These are phyloP conservation scores for Pseudocercospora musae DNA, from an alignment of 2,329 filamentous ascomycete species.

Conservation along the genomic window DNA sequence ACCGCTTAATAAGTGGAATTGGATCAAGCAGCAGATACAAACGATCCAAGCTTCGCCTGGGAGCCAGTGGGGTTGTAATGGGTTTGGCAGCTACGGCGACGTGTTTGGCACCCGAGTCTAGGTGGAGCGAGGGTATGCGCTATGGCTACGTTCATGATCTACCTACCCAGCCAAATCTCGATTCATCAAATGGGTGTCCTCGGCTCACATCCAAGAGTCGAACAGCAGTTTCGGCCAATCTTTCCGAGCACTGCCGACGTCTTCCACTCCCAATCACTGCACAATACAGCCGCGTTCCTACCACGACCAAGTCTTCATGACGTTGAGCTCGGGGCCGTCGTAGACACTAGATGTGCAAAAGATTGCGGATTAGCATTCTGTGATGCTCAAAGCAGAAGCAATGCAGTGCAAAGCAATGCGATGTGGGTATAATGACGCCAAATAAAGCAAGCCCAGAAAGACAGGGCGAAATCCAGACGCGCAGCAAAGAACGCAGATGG, in stretches of 20 bases:
- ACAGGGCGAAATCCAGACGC: background rate
- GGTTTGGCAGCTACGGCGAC: constrained; percentile 41
- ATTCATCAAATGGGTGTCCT: background rate
- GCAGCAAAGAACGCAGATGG: background rate
- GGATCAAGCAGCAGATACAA: background rate
- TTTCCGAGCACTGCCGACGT: background rate
- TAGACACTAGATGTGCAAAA: constrained; percentile 7
- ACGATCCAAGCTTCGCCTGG: constrained; percentile 22
- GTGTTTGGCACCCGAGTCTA: no score
- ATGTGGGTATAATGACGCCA: background rate
- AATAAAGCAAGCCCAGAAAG: background rate
- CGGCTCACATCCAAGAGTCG: background rate
- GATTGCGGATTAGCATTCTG: constrained; percentile 8
- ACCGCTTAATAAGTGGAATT: background rate
- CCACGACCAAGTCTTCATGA: constrained; percentile 19
- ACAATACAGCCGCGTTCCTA: background rate
- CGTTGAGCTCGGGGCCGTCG: constrained; percentile 15
- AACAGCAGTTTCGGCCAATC: background rate
- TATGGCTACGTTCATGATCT: background rate
- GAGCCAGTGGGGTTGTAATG: constrained; percentile 43
- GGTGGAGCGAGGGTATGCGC: no score
- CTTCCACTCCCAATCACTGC: background rate
- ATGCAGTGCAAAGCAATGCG: background rate
- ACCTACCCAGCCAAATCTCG: background rate
- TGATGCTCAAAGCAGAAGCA: background rate